These are phyloP conservation scores for Umbilicaria muhlenbergii DNA, from an alignment of 495 filamentous ascomycete genomes.

Conservation along the genomic window DNA sequence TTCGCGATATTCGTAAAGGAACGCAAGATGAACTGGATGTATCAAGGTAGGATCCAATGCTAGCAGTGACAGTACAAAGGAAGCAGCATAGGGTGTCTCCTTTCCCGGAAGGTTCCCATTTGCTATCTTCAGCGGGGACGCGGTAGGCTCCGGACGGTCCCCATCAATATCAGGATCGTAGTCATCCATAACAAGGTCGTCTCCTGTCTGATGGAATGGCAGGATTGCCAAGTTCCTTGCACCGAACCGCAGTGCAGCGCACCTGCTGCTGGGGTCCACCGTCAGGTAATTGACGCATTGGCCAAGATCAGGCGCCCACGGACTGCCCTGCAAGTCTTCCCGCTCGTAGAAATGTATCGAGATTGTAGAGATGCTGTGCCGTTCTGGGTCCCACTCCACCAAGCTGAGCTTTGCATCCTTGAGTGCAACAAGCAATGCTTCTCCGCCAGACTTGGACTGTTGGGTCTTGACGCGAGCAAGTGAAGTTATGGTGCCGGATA, in stretches of 20 bases:
- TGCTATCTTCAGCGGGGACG: conserved; percentile 14
- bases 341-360: conserved; percentile 97
- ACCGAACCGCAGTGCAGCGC: conserved; percentile 87
- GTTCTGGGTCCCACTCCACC: conserved; percentile 85
- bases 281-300: conserved; percentile 62
- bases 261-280: conserved; percentile 82
- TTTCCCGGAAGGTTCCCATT: conserved; percentile 40
- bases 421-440: conserved; percentile 69
- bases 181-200: conserved; percentile 83
- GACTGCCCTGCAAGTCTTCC: conserved; percentile 64
- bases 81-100: conserved; percentile 71
- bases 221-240: conserved; percentile 77
- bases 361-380: conserved; percentile 60
- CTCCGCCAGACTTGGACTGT: conserved; percentile 59
- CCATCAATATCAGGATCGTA: conserved; percentile 69
- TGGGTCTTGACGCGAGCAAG: conserved; percentile 58
- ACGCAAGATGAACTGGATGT: conserved; percentile 80
- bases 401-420: conserved; percentile 84
- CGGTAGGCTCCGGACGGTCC: conserved; percentile 15
- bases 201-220: conserved; percentile 70
- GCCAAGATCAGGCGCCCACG: conserved; percentile 56
- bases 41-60: conserved; percentile 73
- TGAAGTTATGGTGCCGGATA: conserved; percentile 71
- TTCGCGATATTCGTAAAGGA: conserved; percentile 92
- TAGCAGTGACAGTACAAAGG: conserved; percentile 76